Evolutionary conservation across 202 grass and related monocot species (phyloP).

Genomic region (Tripidium arundinaceum): DNA sequence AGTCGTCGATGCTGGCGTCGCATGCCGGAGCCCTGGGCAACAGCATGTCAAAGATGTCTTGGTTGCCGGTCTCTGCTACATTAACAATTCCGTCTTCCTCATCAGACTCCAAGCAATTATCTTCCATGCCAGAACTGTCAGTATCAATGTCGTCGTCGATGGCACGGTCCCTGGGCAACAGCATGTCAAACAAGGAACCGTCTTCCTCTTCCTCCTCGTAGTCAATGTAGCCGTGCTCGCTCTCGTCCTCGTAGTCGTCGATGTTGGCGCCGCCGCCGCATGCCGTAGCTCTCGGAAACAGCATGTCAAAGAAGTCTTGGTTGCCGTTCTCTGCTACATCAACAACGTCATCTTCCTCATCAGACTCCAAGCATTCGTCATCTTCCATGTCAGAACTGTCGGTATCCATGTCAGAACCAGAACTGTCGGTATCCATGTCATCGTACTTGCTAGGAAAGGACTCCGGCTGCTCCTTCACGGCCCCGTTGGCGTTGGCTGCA

Average conservation of each 20-base stretch:
- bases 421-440: too few relatives aligned
- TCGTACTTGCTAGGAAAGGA: too few relatives aligned
- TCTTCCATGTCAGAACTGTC: not conserved
- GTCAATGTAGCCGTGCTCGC: not conserved
- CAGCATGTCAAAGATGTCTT: not conserved
- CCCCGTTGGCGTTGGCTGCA: too few relatives aligned
- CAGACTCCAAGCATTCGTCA: too few relatives aligned
- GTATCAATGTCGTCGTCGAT: not conserved
- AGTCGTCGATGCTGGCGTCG: not conserved
- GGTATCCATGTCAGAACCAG: not conserved
- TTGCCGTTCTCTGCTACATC: not conserved
- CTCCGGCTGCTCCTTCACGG: not conserved
- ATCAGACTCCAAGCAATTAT: too few relatives aligned
- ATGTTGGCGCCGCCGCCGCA: not conserved
- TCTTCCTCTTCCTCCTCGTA: not conserved
- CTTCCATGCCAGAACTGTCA: not conserved
- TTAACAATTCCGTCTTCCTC: too few relatives aligned
- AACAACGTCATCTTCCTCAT: too few relatives aligned
- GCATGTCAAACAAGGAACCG: not conserved
- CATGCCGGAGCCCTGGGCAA: not conserved
- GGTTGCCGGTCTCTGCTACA: not conserved
- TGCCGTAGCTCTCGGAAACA: not conserved
- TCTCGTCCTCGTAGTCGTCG: not conserved
- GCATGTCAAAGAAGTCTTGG: not conserved
- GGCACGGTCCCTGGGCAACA: too few relatives aligned